phyloP scores from a whole-genome alignment of 2,329 filamentous ascomycete species.

The Plenodomus lindquistii region DNA sequence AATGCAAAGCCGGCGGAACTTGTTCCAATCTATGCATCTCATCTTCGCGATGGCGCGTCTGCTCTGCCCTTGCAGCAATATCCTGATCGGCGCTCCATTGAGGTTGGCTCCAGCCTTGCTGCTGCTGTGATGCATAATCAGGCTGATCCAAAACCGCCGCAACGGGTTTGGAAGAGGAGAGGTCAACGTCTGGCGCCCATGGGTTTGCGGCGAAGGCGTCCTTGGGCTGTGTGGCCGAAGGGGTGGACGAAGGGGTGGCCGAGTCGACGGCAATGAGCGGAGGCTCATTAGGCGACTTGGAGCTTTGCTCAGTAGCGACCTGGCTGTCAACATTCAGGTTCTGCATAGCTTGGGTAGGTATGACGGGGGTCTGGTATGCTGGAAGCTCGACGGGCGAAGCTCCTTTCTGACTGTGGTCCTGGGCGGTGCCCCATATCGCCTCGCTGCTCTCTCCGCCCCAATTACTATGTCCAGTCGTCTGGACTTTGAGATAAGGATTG shows the following conservation, averaged over 20 bases:
- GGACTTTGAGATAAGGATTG: constrained; percentile 50
- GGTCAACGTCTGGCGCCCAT: constrained; percentile 26
- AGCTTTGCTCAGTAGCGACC: constrained; percentile 10
- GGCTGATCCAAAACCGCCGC: constrained; percentile 29
- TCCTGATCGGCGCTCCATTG: constrained; percentile 24
- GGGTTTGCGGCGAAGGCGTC: constrained; percentile 27
- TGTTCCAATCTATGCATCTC: constrained; percentile 29
- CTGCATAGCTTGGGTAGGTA: constrained; percentile 44
- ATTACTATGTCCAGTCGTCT: constrained; percentile 41
- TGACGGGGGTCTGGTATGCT: constrained; percentile 45
- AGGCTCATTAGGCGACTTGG: constrained; percentile 26
- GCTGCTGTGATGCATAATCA: constrained; percentile 16
- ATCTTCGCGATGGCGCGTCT: constrained; percentile 30
- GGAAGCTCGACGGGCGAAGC: constrained; percentile 48
- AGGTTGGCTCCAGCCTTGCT: constrained; percentile 35
- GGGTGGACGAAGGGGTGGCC: constrained; percentile 20
- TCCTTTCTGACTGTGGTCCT: constrained; percentile 29
- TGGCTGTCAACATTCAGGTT: constrained; percentile 40
- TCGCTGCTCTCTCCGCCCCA: constrained; percentile 44
- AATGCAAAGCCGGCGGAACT: constrained; percentile 4
- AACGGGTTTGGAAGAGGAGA: constrained; percentile 33
- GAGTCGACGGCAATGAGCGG: constrained; percentile 34
- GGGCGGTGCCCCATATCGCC: constrained; percentile 45
- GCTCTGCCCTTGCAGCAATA: constrained; percentile 21
- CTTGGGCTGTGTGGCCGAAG: constrained; percentile 16